These are phyloP conservation scores for Puya raimondii DNA, from an alignment of 176 grass and related monocot species.

Conservation along the genomic window DNA sequence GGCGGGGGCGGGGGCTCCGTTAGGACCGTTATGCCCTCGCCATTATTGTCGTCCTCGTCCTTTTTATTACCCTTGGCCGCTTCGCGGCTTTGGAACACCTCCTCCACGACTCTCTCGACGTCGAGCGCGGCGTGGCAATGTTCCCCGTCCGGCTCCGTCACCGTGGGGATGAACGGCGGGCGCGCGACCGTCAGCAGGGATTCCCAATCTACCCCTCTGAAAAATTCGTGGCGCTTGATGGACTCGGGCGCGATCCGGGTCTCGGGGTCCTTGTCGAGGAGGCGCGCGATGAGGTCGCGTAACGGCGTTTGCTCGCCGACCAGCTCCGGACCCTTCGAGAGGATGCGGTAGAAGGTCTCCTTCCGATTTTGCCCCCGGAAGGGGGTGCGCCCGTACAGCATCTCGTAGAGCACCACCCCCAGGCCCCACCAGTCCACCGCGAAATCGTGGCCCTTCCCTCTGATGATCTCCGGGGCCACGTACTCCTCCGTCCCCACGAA, in stretches of 20 bases:
- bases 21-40: too few species aligned
- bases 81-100: constrained; percentile 27
- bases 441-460: constrained; percentile 82
- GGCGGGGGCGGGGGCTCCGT: too few species aligned
- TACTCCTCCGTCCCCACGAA: constrained; percentile 99
- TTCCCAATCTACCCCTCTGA: constrained; percentile 68
- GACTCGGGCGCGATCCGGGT: constrained; percentile 45
- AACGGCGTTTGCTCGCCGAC: constrained; percentile 73
- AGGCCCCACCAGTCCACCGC: constrained; percentile 92
- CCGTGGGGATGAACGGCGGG: constrained; percentile 68
- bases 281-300: constrained; percentile 58
- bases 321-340: constrained; percentile 71
- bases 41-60: not conserved
- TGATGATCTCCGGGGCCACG: constrained; percentile 95
- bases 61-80: not conserved
- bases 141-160: constrained; percentile 13
- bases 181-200: constrained; percentile 53
- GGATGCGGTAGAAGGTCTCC: constrained; percentile 96
- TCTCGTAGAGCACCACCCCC: constrained; percentile 88
- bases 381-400: constrained; percentile 93
- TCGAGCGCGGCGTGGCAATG: constrained; percentile 28
- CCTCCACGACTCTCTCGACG: constrained; percentile 78
- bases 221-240: constrained; percentile 84
- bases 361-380: constrained; percentile 90
- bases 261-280: constrained; percentile 86